A percentile compares a stretch with the other conserved stretches of the same genome.
Evolutionary conservation across 129 eudicot genomes (phyloP).

Genomic region (Pseudognaphalium luteoalbum): DNA sequence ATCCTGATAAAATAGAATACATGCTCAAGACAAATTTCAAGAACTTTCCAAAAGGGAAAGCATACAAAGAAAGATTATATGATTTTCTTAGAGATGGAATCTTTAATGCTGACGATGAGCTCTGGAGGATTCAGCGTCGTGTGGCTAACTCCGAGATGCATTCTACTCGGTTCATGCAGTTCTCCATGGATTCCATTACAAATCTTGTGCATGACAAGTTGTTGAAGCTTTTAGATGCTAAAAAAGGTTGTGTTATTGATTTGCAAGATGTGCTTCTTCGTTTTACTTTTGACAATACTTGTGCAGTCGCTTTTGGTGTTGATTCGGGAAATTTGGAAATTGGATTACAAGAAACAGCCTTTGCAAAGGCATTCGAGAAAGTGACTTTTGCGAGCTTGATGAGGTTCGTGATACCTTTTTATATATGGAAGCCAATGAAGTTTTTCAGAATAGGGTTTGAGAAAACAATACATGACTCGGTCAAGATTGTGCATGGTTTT

Average conservation of each 20-base stretch:
- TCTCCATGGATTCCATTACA: slow-evolving; percentile 29
- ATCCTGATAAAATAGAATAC: slow-evolving; percentile 55
- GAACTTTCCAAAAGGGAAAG: slow-evolving; percentile 55
- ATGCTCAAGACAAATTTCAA: slow-evolving; percentile 61
- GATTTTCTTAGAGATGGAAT: slow-evolving; percentile 72
- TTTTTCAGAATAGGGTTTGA: slow-evolving; percentile 49
- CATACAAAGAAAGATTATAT: slow-evolving; percentile 46
- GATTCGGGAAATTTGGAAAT: slow-evolving; percentile 53
- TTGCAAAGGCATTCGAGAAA: slow-evolving; percentile 66
- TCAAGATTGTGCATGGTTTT: slow-evolving; percentile 50
- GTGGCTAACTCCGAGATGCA: slow-evolving; percentile 62
- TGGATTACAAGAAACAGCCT: slow-evolving; percentile 48
- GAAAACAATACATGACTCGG: slow-evolving; percentile 43
- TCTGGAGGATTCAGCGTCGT: slow-evolving; percentile 57
- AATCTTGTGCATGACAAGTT: slow-evolving; percentile 45
- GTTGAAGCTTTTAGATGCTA: slow-evolving; percentile 37
- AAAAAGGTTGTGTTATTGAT: slow-evolving; percentile 38
- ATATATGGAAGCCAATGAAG: slow-evolving; percentile 55
- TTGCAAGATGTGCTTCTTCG: slow-evolving; percentile 63
- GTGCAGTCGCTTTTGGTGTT: slow-evolving; percentile 58
- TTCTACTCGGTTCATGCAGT: slow-evolving; percentile 39
- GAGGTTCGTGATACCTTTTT: slow-evolving; percentile 52
- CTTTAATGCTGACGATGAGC: slow-evolving; percentile 54
- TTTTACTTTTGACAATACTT: slow-evolving; percentile 61
- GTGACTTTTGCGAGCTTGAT: slow-evolving; percentile 47